Percentiles rank a stretch among this genome's conserved stretches.
phyloP scores from a whole-genome alignment of 345 rosid species.

The Populus euphratica region DNA sequence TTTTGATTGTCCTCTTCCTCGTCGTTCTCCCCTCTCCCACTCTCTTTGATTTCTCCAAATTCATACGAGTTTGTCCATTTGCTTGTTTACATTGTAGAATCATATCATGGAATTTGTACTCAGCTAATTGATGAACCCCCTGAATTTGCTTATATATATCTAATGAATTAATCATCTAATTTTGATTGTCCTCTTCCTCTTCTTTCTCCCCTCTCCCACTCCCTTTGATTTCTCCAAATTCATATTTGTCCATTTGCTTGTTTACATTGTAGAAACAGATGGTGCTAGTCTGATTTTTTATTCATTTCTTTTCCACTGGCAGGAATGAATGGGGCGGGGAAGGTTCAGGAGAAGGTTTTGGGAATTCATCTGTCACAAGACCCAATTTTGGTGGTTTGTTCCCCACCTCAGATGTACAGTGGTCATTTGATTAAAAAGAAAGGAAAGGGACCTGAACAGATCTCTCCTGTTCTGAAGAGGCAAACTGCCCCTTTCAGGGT shows the following conservation, averaged over 20 bases:
- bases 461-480: slow-evolving; percentile 39
- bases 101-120: background rate
- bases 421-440: slow-evolving; percentile 46
- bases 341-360: slow-evolving; percentile 40
- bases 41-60: too few species aligned
- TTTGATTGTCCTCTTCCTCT: too few species aligned
- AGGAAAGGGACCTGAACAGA: slow-evolving; percentile 28
- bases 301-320: slow-evolving; percentile 22
- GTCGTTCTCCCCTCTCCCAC: too few species aligned
- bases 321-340: slow-evolving; percentile 46
- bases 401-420: slow-evolving; percentile 64
- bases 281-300: slow-evolving; percentile 15
- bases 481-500: slow-evolving; percentile 36
- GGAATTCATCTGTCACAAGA: slow-evolving; percentile 34
- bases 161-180: too few species aligned
- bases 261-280: background rate
- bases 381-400: slow-evolving; percentile 47
- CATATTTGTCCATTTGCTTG: background rate
- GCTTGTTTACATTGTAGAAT: too few species aligned
- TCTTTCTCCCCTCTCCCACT: too few species aligned
- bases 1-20: too few species aligned
- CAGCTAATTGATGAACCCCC: background rate
- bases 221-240: too few species aligned
- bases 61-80: too few species aligned
- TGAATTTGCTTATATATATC: background rate